Evolutionary conservation across 768 basidiomycete genomes (phyloP), one percentile per base, ranked within the genome.

Genomic region (Pholiota microspora): DNA sequence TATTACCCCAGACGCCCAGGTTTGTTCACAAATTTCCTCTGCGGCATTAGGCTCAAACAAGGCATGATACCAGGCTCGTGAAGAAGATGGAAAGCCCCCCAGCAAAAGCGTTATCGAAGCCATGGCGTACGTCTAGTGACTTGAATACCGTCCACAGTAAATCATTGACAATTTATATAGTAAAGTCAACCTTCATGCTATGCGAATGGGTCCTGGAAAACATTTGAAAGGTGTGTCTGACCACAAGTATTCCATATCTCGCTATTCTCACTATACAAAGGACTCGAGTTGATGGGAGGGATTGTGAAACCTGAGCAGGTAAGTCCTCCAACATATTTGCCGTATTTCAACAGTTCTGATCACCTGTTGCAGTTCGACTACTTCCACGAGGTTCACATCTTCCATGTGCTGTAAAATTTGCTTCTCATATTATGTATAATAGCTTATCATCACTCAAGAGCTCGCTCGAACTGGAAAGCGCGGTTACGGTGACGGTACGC

Each of bases 181-280:
- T 13, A 84, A 84, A 48, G 49, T 81, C 27, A 85, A 93, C 63
- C 52, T 98, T 16, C 89, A 92, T 66, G 90, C 92, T 12, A 96
- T 97, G 94, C 85, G 92, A 16, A 77, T 95, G 72, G 96, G 96
- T 13, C 95, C 95, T 21, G 94, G 93, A 24, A 90, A 90, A 68
- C 94, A 97, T 63, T 77, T 98, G 21, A 80, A 89, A 61, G 73
- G 75, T 64, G 40, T 8, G 51, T 47, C n/a, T 13, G 36, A 24
- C 8, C 23, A 12, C 16, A 44, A 21, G 7, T 18, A 24, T 18
- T 8, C 7, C 29, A 38, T 46, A 21, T 24, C 13, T 13, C 9
- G 8, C 46, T 31, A 28, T 32, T 29, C 15, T 50, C 27, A n/a
- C 35, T 12, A 13, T 15, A 9, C 21, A 35, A 7, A 67, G 93